Conservation (phyloP, 192 early-diverging fungal genomes). For the Linnemannia hyalina region DNA sequence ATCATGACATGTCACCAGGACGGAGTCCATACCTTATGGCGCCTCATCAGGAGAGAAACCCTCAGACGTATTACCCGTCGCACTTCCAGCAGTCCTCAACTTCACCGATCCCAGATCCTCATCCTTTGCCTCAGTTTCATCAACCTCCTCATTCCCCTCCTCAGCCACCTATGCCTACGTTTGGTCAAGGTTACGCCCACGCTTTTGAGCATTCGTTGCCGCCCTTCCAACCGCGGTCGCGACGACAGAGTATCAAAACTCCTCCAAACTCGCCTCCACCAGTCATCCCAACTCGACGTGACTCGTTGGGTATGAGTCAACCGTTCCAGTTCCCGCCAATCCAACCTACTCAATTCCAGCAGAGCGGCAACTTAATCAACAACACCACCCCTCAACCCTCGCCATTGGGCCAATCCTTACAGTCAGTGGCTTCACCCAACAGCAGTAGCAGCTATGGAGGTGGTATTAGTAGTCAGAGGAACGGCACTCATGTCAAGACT, state of each 20-base stretch:
- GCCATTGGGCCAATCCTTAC: neutral
- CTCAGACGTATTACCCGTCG: neutral
- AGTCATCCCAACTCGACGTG: conserved; percentile 27
- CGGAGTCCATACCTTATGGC: conserved; percentile 11
- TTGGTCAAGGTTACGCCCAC: conserved; percentile 17
- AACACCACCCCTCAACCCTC: neutral
- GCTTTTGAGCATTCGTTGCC: neutral
- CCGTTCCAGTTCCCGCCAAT: conserved; percentile 6
- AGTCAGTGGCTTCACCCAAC: neutral
- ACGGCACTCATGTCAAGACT: conserved; percentile 16
- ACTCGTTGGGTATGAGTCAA: conserved; percentile 21
- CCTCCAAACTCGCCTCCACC: conserved; percentile 27
- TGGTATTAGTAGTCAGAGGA: neutral
- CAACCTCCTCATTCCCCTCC: conserved; percentile 17
- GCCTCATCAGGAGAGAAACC: neutral
- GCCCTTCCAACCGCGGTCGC: neutral
- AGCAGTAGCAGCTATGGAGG: neutral
- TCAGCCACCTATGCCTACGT: conserved; percentile 18
- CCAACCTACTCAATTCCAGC: neutral
- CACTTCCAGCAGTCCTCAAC: conserved; percentile 30
- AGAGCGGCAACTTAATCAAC: neutral
- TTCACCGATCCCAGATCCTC: conserved; percentile 6
- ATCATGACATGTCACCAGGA: neutral
- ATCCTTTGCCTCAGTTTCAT: neutral
- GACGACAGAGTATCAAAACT: conserved; percentile 14